Percentiles rank a stretch among this genome's conserved stretches.
Conservation (phyloP, 768 basidiomycete species). For the Termitomyces sp. region DNA sequence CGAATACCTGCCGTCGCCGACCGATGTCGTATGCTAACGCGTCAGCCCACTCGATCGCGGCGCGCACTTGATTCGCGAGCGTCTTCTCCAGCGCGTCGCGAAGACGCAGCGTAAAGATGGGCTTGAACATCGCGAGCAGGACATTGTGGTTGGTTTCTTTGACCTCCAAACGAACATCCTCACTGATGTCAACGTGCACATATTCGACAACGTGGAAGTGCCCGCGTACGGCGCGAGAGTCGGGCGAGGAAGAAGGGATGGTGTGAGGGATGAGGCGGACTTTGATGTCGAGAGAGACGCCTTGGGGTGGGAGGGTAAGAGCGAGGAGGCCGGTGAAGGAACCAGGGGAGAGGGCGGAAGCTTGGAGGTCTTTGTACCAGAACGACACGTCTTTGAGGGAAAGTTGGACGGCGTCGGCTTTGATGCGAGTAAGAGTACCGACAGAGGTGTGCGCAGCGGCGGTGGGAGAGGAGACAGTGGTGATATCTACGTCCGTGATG, state of each 20-base stretch:
- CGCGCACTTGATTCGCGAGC: conserved; percentile 51
- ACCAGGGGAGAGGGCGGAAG: conserved; percentile 44
- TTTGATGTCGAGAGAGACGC: conserved; percentile 66
- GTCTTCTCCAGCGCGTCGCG: conserved; percentile 58
- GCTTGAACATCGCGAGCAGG: conserved; percentile 58
- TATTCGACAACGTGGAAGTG: conserved; percentile 60
- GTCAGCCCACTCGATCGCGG: conserved; percentile 49
- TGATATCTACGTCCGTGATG: conserved; percentile 54
- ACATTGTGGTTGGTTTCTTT: conserved; percentile 63
- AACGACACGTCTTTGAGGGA: conserved; percentile 65
- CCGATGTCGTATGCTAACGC: conserved; percentile 56
- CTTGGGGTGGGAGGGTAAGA: conserved; percentile 60
- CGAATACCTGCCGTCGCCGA: conserved; percentile 57
- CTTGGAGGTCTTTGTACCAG: conserved; percentile 63
- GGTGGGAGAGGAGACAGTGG: conserved; percentile 32
- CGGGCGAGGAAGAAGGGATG: conserved; percentile 25
- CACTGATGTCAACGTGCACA: conserved; percentile 49
- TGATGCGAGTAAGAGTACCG: conserved; percentile 64
- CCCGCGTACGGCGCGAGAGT: conserved; percentile 35
- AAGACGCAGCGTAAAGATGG: conserved; percentile 53
- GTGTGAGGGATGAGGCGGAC: conserved; percentile 58
- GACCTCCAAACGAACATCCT: conserved; percentile 52
- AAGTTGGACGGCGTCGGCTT: conserved; percentile 62
- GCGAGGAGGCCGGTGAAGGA: conserved; percentile 62
- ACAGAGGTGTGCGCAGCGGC: conserved; percentile 42